These are phyloP conservation scores for Cordyceps fumosorosea DNA, from an alignment of 2,329 filamentous ascomycete species.

Conservation along the genomic window DNA sequence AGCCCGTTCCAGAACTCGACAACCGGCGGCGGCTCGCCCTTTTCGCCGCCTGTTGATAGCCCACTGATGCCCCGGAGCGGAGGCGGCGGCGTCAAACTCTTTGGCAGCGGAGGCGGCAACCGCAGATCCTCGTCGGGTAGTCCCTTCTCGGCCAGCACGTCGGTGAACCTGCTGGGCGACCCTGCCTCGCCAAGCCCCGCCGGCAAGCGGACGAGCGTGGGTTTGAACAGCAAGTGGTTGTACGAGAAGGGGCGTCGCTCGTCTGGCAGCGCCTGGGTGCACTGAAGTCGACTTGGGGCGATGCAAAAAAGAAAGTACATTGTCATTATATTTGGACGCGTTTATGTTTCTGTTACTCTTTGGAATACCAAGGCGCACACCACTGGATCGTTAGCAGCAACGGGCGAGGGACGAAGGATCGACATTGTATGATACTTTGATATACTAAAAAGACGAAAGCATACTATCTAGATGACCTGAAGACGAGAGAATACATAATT, in stretches of 20 bases:
- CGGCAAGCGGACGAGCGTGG: constrained; percentile 65
- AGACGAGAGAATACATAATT: neutral
- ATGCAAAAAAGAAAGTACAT: neutral
- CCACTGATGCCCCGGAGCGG: constrained; percentile 60
- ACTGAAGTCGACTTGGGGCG: constrained; percentile 18
- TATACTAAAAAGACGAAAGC: neutral
- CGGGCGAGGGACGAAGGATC: neutral
- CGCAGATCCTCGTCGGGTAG: constrained; percentile 45
- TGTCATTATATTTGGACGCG: neutral
- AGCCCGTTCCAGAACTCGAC: constrained; percentile 35
- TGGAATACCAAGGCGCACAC: neutral
- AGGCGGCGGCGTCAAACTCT: neutral
- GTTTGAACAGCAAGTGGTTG: constrained; percentile 88
- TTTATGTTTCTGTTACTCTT: neutral
- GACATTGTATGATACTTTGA: neutral
- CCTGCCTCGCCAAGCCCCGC: constrained; percentile 64
- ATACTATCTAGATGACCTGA: constrained; percentile 7
- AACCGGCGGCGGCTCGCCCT: constrained; percentile 37
- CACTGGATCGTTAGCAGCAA: neutral
- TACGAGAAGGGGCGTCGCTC: constrained; percentile 72
- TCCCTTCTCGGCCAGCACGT: constrained; percentile 43
- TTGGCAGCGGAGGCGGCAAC: constrained; percentile 19
- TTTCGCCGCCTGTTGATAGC: constrained; percentile 35
- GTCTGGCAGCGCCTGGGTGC: constrained; percentile 37
- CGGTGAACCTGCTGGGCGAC: constrained; percentile 45